Conservation (phyloP, 257 asterid species). For the Solanum appendiculatum region DNA sequence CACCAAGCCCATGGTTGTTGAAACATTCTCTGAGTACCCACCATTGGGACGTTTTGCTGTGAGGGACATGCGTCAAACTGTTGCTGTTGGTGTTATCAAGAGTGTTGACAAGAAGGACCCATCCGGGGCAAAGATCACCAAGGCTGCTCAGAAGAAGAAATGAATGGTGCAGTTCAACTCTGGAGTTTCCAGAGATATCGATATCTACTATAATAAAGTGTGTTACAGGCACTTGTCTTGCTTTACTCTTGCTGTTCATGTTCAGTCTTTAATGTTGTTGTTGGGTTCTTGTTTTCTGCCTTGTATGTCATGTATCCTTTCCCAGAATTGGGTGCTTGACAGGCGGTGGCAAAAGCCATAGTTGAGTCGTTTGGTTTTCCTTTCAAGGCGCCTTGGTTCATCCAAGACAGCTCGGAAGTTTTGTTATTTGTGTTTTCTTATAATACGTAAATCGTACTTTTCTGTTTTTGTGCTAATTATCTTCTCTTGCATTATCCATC, state of each 20-base stretch:
- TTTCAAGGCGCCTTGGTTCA: conserved; percentile 1
- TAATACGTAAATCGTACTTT: background rate
- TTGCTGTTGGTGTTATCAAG: conserved; percentile 72
- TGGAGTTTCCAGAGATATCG: background rate
- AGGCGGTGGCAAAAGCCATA: conserved; percentile 20
- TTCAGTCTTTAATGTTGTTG: background rate
- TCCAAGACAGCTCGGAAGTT: conserved; percentile 1
- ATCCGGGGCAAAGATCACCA: conserved; percentile 62
- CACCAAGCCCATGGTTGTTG: conserved; percentile 79
- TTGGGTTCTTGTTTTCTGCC: conserved; percentile 13
- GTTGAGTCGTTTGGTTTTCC: background rate
- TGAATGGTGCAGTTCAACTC: conserved; percentile 20
- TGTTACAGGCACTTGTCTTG: background rate
- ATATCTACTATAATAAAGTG: conserved; percentile 1
- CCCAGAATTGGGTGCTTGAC: conserved; percentile 36
- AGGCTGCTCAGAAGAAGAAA: conserved; percentile 78
- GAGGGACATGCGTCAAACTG: conserved; percentile 73
- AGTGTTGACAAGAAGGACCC: conserved; percentile 70
- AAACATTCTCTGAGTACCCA: conserved; percentile 49
- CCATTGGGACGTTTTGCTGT: conserved; percentile 69
- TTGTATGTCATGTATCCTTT: conserved; percentile 10
- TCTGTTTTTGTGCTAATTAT: background rate
- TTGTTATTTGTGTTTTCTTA: background rate
- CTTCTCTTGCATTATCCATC: background rate
- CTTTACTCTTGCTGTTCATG: background rate